Base-by-base conservation (phyloP, 192 early-diverging fungal genomes). In the Coemansia sp. region DNA sequence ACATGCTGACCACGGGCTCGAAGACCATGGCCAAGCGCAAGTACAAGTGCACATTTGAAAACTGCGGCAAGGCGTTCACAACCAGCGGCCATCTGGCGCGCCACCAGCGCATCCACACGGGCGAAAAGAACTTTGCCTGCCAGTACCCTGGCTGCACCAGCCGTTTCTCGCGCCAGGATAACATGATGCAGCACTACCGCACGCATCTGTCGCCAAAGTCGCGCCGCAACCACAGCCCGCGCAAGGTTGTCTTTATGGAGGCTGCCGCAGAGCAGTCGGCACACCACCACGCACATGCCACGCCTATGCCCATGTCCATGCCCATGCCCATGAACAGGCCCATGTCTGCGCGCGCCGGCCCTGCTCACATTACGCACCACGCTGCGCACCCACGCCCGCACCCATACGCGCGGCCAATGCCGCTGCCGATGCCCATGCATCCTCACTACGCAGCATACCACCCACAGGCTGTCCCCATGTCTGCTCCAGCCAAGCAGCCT, bases 111-210 rank as follows among this genome's bases (percentile, higher is more conserved):
- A 86, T 91, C 30, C 90, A 91, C 65, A 89, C 85, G 0, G 89
- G 89, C 6, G 89, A 89, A 67, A 89, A 88, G 64, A 85, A 87
- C 68, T 90, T 85, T 68, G 47, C 72, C 0, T 91, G 90, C 64
- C 64, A 83, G 9, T 80, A 86, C 66, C 81, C 82, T 3, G 87
- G 84, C 0, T 91, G 89, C 66, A 76, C 72, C 22, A 85, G 83
- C 55, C 78, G 83, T 59, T 91, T 91, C 51, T 88, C 88, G 30
- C 78, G 89, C 57, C 87, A 89, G 28, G 89, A 91, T 66, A 89
- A 91, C 67, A 89, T 89, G 87, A 89, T 87, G 85, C 91, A 92
- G 61, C 91, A 92, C 63, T 89, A 88, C 66, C 85, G 87, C 29
- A 88, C 88, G 1, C 89, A 91, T 61, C 75, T 86, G 70, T 87